phyloP scores from a whole-genome alignment of 2,329 filamentous ascomycete species.

The Trichoderma sp. region DNA sequence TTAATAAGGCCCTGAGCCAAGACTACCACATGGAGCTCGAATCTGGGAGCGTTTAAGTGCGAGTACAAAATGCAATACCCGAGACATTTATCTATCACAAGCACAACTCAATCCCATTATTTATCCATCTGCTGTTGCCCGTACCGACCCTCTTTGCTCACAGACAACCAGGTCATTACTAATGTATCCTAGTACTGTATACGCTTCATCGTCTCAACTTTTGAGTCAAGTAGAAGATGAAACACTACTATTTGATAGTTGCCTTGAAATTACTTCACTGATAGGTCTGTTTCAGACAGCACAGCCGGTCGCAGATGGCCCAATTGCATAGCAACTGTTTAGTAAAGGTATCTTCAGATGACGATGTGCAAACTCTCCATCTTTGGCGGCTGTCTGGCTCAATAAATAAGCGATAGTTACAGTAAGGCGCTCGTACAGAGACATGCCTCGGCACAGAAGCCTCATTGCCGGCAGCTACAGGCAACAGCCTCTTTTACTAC shows the following conservation, averaged over 20 bases:
- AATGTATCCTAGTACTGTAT: no score
- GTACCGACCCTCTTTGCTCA: background rate
- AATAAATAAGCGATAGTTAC: background rate
- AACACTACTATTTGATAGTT: background rate
- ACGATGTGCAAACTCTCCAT: background rate
- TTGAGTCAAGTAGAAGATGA: background rate
- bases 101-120: no score
- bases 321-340: background rate
- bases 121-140: no score
- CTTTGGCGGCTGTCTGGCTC: background rate
- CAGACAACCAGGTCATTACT: background rate
- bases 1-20: background rate
- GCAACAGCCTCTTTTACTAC: background rate
- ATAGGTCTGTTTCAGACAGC: background rate
- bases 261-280: background rate
- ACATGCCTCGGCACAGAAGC: constrained; percentile 14
- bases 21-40: no score
- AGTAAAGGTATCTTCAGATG: background rate
- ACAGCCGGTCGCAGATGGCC: background rate
- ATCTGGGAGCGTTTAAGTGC: no score
- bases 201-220: background rate
- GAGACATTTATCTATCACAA: no score
- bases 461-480: background rate
- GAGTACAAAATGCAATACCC: no score
- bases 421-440: background rate